Conservation (phyloP, 2,329 filamentous ascomycete genomes). For the Knufia fluminis region DNA sequence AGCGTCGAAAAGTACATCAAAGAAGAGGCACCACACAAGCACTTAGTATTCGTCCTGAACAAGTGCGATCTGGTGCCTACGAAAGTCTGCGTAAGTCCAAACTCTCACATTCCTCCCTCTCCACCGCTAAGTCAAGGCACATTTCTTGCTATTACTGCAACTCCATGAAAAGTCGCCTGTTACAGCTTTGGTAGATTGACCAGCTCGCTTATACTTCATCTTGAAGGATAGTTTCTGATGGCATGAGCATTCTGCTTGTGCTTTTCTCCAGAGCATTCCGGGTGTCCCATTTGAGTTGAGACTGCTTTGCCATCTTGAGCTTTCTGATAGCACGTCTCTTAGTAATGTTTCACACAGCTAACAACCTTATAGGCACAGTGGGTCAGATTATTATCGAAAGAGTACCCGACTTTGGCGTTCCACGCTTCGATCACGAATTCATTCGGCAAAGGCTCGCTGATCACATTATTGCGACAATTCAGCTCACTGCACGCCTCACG, state of each 20-base stretch:
- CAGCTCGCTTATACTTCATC: slow-evolving; percentile 48
- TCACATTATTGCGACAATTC: slow-evolving; percentile 86
- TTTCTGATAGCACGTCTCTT: slow-evolving; percentile 76
- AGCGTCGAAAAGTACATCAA: slow-evolving; percentile 88
- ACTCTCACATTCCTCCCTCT: slow-evolving; percentile 21
- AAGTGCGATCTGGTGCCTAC: slow-evolving; percentile 92
- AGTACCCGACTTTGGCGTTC: slow-evolving; percentile 89
- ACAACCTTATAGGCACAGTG: slow-evolving; percentile 64
- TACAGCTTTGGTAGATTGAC: slow-evolving; percentile 98
- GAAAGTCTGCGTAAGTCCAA: slow-evolving; percentile 76
- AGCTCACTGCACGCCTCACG: slow-evolving; percentile 78
- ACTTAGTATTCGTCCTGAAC: slow-evolving; percentile 80
- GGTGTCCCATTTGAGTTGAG: slow-evolving; percentile 98
- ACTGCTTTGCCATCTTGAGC: slow-evolving; percentile 53
- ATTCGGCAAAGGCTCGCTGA: slow-evolving; percentile 91
- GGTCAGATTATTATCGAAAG: slow-evolving; percentile 80
- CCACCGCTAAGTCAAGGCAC: slow-evolving; percentile 81
- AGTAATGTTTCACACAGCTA: slow-evolving; percentile 93
- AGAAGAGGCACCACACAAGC: slow-evolving; percentile 92
- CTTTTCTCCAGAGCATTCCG: slow-evolving; percentile 62
- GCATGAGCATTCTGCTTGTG: slow-evolving; percentile 61
- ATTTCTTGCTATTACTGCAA: slow-evolving; percentile 52
- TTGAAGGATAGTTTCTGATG: slow-evolving; percentile 12
- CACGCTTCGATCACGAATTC: slow-evolving; percentile 91
- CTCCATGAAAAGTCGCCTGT: slow-evolving; percentile 79